Conservation (phyloP, 768 basidiomycete genomes). For the Termitomyces sp. region DNA sequence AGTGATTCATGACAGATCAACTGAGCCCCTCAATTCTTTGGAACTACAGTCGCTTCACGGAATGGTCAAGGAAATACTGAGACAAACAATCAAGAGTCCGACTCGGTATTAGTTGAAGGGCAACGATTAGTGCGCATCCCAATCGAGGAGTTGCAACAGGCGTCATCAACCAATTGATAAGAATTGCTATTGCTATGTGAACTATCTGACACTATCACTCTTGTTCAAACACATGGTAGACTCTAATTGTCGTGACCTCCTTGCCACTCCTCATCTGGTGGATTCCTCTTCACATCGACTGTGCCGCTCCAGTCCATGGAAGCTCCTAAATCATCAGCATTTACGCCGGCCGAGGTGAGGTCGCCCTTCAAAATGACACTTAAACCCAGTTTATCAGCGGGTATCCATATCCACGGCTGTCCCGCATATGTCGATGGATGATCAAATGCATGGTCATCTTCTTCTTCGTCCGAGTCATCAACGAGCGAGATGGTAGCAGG, state of each 20-base stretch:
- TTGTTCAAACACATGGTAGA: background rate
- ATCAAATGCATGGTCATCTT: slow-evolving; percentile 38
- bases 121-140: slow-evolving; percentile 71
- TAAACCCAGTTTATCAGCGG: slow-evolving; percentile 35
- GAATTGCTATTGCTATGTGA: background rate
- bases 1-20: slow-evolving; percentile 19
- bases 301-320: slow-evolving; percentile 36
- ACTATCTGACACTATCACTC: background rate
- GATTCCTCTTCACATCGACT: slow-evolving; percentile 39
- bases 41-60: slow-evolving; percentile 41
- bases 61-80: slow-evolving; percentile 23
- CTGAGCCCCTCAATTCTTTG: background rate
- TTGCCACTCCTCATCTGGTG: slow-evolving; percentile 38
- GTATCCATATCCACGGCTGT: slow-evolving; percentile 43
- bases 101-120: slow-evolving; percentile 26
- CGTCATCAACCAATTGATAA: slow-evolving; percentile 12
- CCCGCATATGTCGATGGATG: slow-evolving; percentile 41
- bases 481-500: background rate
- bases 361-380: slow-evolving; percentile 32
- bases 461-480: slow-evolving; percentile 23
- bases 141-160: slow-evolving; percentile 53
- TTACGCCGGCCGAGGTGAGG: slow-evolving; percentile 30
- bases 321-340: slow-evolving; percentile 39
- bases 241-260: slow-evolving; percentile 13
- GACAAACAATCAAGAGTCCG: background rate